Evolutionary conservation across 306 rosid genomes (phyloP).

Genomic region (Rosa chinensis): DNA sequence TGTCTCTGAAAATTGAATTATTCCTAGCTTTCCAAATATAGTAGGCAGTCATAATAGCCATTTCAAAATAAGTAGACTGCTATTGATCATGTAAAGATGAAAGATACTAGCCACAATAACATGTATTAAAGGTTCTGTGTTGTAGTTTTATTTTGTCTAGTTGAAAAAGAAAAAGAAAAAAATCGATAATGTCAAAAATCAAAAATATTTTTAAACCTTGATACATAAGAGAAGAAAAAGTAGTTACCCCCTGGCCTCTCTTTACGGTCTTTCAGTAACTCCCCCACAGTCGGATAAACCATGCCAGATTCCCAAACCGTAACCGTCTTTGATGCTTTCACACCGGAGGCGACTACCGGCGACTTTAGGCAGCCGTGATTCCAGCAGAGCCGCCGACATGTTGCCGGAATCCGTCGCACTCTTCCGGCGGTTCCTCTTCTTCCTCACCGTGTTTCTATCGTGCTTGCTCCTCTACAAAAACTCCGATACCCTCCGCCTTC

Average conservation of each 20-base stretch:
- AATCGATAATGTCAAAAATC: too few species aligned
- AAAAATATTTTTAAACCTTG: too few species aligned
- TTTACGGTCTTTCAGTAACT: background rate
- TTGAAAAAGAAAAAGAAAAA: too few species aligned
- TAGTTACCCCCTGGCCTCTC: background rate
- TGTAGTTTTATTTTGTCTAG: too few species aligned
- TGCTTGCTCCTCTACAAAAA: slow-evolving; percentile 50
- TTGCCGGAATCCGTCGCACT: slow-evolving; percentile 7
- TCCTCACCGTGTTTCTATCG: slow-evolving; percentile 51
- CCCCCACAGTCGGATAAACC: background rate
- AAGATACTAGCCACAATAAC: too few species aligned
- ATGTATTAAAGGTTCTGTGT: too few species aligned
- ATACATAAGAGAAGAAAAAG: background rate
- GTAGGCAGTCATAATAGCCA: too few species aligned
- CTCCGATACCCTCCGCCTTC: slow-evolving; percentile 41
- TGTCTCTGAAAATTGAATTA: too few species aligned
- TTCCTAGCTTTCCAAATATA: too few species aligned
- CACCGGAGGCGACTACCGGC: slow-evolving; percentile 20
- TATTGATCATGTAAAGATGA: too few species aligned
- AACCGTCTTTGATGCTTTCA: slow-evolving; percentile 2
- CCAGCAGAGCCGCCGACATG: background rate
- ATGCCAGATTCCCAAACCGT: background rate
- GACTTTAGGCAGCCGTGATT: background rate
- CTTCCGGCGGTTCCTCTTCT: slow-evolving; percentile 30
- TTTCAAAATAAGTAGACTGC: too few species aligned